These are phyloP conservation scores for Neofusicoccum parvum DNA, from an alignment of 2,329 filamentous ascomycete genomes.

Conservation along the genomic window DNA sequence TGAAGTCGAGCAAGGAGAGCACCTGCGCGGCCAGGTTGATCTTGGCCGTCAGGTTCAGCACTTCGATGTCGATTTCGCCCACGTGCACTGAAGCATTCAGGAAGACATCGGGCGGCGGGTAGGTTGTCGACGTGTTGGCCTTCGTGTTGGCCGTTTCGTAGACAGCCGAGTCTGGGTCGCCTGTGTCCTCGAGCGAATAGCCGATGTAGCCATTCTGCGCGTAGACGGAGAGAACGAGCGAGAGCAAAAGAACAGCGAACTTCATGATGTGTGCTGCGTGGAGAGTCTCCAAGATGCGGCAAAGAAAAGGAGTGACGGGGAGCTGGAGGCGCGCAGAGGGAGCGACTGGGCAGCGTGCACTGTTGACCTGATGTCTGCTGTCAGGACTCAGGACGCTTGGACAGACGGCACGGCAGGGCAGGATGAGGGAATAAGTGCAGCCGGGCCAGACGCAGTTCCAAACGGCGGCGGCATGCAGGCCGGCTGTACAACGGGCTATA, in stretches of 20 bases:
- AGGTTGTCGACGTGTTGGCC: slow-evolving; percentile 44
- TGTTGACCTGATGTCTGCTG: background rate
- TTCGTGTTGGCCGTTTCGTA: slow-evolving; percentile 59
- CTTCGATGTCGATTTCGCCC: slow-evolving; percentile 60
- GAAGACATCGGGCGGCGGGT: slow-evolving; percentile 59
- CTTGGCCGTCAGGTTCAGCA: slow-evolving; percentile 62
- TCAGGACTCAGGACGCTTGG: background rate
- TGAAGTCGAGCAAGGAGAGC: slow-evolving; percentile 60
- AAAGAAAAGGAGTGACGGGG: slow-evolving; percentile 5
- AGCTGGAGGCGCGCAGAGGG: too few species aligned
- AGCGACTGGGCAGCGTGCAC: background rate
- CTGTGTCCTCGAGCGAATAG: slow-evolving; percentile 56
- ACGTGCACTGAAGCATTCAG: slow-evolving; percentile 62
- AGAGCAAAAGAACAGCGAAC: slow-evolving; percentile 26
- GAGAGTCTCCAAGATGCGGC: background rate
- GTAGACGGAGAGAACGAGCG: slow-evolving; percentile 28
- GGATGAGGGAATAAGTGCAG: background rate
- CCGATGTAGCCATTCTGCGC: slow-evolving; percentile 55
- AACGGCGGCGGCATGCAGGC: background rate
- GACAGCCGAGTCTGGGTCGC: slow-evolving; percentile 53
- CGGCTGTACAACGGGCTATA: background rate
- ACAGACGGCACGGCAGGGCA: background rate
- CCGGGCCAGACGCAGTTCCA: background rate
- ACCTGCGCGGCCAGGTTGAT: slow-evolving; percentile 63
- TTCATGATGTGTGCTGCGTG: slow-evolving; percentile 24